Base-by-base conservation (phyloP, 2,329 filamentous ascomycete genomes). In the Aspergillus piperis region DNA sequence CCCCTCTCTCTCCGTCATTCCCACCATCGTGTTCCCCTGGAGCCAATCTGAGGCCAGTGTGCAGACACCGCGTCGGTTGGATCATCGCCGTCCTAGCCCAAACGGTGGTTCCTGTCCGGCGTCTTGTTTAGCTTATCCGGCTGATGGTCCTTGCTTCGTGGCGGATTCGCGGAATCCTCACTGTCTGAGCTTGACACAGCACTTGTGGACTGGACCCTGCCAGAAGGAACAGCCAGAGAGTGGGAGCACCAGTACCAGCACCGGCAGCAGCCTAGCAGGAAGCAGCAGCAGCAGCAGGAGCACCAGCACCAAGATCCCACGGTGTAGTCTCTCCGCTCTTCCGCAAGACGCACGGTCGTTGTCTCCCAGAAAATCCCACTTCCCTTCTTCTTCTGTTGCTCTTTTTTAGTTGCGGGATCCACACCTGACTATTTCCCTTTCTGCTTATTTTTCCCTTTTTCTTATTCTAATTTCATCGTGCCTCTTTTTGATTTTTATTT, bases 101-200 rank as follows among this genome's bases (percentile, higher is more conserved):
- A 63, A 65, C 61, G 57, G 63, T 62, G 57, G 59, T 62, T 61
- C 59, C 61, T 63, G 53, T 53, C 59, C 54, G 58, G 61, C 61
- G 63, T 61, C 61, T 56, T 58, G 56, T 58, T 62, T 64, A 64
- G 63, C 60, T 64, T 57, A 62, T 64, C 62, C 63, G 57, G 58
- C 49, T 44, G 54, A 52, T 66, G 64, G 62, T 66, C 65, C 65
- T 67, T 67, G 65, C 65, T 66, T 67, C 59, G 65, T 67, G 65
- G 65, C 65, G 63, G 63, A 60, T 64, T 54, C 53, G 39, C 47
- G 61, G 61, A 51, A 58, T 61, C 62, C 55, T 58, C 41, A 48
- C 57, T 64, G 63, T 64, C 57, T 60, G 59, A 62, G 63, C 62
- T 62, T 65, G 60, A 59, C 50, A 60, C 59, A 48, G 36, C 52